Evolutionary conservation across 148 eudicot genomes (phyloP), one percentile per base, ranked within the genome.

Genomic region (Cornus kousa): DNA sequence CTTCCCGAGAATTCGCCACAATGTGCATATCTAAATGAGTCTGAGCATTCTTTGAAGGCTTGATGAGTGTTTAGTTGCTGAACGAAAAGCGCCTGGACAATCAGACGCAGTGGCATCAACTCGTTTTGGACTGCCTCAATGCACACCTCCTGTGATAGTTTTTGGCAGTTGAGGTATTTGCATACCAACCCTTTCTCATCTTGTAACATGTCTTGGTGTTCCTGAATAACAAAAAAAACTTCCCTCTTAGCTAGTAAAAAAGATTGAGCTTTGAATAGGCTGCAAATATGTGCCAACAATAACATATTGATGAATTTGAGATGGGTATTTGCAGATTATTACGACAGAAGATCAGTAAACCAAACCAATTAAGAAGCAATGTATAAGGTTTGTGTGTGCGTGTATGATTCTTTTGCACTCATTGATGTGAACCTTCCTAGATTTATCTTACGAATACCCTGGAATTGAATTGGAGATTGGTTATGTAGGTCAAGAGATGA

Each of bases 121-220:
- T 96, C 97, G 24, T 96, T 93, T 77, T 89, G 98, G 12, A 96
- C 98, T 50, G 97, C 99, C 81, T 94, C 97, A 7, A 92, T 75
- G 85, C 99, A 96, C n/a, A 87, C 86, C 57, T 92, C 91, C 76
- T 92, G 95, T 7, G 98, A 93, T 39, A 96, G 82, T 74, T 92
- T 96, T 71, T 92, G 98, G 84, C 98, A 88, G 78, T 83, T 90
- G 53, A 96, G 87, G 83, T 92, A 83, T 78, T 90, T 92, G 90
- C 99, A 94, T 1, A 93, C 87, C 12, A 75, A 66, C 24, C 78
- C 86, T 85, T 92, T 96, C 48, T 92, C 97, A 1, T 96, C 98
- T 80, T 88, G 97, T 72, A 94, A 84, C 31, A 92, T 74, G 31
- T 81, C 77, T 50, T 83, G 89, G 78, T 94, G 99, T 70, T 83